These are phyloP conservation scores for Limnanthes douglasii DNA, from an alignment of 345 rosid species.

Conservation along the genomic window DNA sequence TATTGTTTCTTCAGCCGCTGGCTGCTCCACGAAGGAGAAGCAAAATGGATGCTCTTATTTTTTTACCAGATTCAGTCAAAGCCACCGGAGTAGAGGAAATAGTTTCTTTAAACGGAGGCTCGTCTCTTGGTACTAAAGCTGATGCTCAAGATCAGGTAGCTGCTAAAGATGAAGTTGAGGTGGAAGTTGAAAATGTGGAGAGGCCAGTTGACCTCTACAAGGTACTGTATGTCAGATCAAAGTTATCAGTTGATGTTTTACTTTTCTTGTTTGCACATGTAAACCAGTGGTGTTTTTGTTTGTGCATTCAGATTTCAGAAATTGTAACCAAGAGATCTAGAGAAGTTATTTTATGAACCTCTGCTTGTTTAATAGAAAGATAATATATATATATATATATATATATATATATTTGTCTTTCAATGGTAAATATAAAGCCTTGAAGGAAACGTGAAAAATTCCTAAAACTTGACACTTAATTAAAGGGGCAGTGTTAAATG, in stretches of 20 bases:
- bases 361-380: no score
- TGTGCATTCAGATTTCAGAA: no score
- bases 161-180: constrained; percentile 35
- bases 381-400: no score
- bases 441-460: no score
- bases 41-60: constrained; percentile 79
- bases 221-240: constrained; percentile 25
- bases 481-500: no score
- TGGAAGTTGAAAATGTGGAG: constrained; percentile 66
- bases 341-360: no score
- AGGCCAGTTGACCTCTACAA: constrained; percentile 96
- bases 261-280: background rate
- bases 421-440: no score
- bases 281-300: constrained; percentile 3
- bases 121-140: constrained; percentile 10
- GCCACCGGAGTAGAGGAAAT: constrained; percentile 28
- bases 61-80: constrained; percentile 54
- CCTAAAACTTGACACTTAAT: no score
- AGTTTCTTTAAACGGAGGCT: constrained; percentile 15
- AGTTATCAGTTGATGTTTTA: background rate
- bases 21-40: constrained; percentile 62
- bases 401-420: no score
- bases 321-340: no score
- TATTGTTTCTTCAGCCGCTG: constrained; percentile 61
- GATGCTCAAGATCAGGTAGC: constrained; percentile 17